Conservation (phyloP, 257 asterid genomes). For the Scutellaria baicalensis region DNA sequence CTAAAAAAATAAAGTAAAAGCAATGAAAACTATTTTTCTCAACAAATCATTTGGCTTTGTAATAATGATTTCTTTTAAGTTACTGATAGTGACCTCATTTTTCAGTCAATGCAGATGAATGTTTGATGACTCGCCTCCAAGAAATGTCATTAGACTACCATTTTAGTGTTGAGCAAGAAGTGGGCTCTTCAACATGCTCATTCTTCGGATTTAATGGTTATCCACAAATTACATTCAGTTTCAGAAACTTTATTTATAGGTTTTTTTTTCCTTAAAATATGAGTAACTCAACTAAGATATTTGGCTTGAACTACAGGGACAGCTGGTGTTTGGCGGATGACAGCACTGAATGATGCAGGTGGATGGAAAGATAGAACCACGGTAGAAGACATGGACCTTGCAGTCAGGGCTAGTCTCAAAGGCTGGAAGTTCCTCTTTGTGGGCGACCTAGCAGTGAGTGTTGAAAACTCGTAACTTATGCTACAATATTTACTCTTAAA, state of each 20-base stretch:
- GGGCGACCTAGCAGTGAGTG: slow-evolving; percentile 37
- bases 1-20: neutral
- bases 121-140: slow-evolving; percentile 68
- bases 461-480: neutral
- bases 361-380: slow-evolving; percentile 69
- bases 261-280: no score
- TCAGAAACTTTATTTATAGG: neutral
- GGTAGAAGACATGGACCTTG: slow-evolving; percentile 67
- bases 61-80: neutral
- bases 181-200: slow-evolving; percentile 45
- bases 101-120: slow-evolving; percentile 61
- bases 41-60: neutral
- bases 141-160: slow-evolving; percentile 70
- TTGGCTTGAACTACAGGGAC: slow-evolving; percentile 33
- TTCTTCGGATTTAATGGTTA: slow-evolving; percentile 68
- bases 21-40: neutral
- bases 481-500: neutral
- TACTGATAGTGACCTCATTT: neutral
- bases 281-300: neutral
- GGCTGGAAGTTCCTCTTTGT: slow-evolving; percentile 63
- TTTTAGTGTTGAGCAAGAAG: slow-evolving; percentile 71
- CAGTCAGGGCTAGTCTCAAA: slow-evolving; percentile 53
- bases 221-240: neutral
- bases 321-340: slow-evolving; percentile 60
- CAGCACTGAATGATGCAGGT: slow-evolving; percentile 55